phyloP scores from a whole-genome alignment of 495 filamentous ascomycete genomes.

The Articulospora tetracladia region DNA sequence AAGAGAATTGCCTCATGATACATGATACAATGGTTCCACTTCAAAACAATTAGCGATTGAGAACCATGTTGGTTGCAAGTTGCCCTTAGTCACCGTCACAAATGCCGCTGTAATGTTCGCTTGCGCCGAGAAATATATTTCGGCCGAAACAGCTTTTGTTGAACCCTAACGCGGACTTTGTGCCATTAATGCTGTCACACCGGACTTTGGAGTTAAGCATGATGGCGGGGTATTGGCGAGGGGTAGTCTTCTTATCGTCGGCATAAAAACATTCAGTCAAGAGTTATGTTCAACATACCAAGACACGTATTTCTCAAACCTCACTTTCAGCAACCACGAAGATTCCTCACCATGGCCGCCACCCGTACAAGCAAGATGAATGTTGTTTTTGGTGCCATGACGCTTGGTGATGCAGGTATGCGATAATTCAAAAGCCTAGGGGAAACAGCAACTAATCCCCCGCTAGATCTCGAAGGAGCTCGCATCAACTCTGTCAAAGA shows the following conservation, averaged over 20 bases:
- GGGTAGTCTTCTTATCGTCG: too few species aligned
- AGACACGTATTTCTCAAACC: too few species aligned
- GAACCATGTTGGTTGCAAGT: too few species aligned
- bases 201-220: background rate
- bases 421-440: background rate
- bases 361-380: slow-evolving; percentile 4
- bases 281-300: too few species aligned
- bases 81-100: too few species aligned
- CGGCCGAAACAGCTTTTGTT: background rate
- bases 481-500: slow-evolving; percentile 4
- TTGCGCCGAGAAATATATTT: background rate
- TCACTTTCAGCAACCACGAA: background rate
- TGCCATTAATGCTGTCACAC: background rate
- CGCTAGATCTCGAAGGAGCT: slow-evolving; percentile 5
- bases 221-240: background rate
- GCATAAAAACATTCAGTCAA: too few species aligned
- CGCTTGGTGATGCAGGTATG: slow-evolving; percentile 20
- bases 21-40: too few species aligned
- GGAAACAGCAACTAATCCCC: background rate
- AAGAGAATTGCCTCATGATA: too few species aligned
- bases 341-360: background rate
- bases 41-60: too few species aligned
- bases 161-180: background rate
- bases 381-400: slow-evolving; percentile 28
- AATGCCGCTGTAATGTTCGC: too few species aligned